Evolutionary conservation across 441 rosid species (phyloP), one percentile per base, ranked within the genome.

Genomic region (Rhodomyrtus psidioides): DNA sequence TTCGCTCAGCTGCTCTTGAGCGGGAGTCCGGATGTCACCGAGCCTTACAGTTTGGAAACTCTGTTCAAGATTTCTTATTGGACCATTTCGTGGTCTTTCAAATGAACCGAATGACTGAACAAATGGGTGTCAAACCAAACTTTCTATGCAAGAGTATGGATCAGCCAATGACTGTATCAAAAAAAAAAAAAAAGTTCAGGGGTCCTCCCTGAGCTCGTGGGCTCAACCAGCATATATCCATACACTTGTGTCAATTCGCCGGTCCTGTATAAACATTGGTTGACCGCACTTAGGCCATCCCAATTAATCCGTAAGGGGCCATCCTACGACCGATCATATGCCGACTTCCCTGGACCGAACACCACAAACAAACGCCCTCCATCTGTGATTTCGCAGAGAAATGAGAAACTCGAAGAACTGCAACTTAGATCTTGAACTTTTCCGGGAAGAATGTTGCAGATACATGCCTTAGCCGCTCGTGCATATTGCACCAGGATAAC

Each of bases 1-100:
- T 54, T 89, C 46, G 85, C 92, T 4, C 87, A 88, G 82, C 55
- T 85, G 58, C 55, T 91, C 81, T 92, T 93, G 94, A 86, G 81
- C 15, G 90, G 90, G 53, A 82, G 84, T 10, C 53, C 88, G 15
- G 79, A 88, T 28, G 57, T 84, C 34, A 85, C 83, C 14, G 74
- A 89, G 57, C 92, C 92, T 81, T 86, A 89, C 55, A 90, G 85
- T 76, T 89, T 90, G 56, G 84, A 86, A 51, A 46, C 83, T 30
- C 62, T 92, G 14, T 88, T 90, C 86, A 84, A 86, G 34, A 17
- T 60, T 16, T 53, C 55, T 53, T 16, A 53, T 17, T 17, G 55
- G 17, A 53, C 21, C 55, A 17, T 53, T 53, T 53, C 17, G 3
- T 53, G 55, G 17, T 17, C 55, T 53, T 21, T 53, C 55, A 16